Evolutionary conservation across 2,329 filamentous ascomycete genomes (phyloP).

Genomic region (Claviceps sp.): DNA sequence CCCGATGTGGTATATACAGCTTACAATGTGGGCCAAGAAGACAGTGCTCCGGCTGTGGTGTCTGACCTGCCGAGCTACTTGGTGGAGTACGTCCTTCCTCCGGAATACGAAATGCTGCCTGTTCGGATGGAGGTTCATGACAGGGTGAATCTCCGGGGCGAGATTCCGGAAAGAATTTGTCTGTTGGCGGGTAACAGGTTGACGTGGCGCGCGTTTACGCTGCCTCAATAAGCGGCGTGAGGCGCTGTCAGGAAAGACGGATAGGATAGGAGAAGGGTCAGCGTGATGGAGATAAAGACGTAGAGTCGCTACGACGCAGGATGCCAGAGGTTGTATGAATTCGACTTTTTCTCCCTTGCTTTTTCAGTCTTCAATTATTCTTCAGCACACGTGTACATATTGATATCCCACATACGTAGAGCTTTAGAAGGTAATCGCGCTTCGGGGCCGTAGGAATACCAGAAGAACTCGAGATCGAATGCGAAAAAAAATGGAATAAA

Average conservation of each 20-base stretch:
- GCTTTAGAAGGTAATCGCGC: neutral
- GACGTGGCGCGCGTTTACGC: conserved; percentile 32
- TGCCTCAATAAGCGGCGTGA: conserved; percentile 14
- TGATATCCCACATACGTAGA: no score
- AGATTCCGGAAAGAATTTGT: conserved; percentile 36
- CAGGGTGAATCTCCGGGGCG: conserved; percentile 28
- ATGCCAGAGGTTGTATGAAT: neutral
- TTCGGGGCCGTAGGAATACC: no score
- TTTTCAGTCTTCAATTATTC: no score
- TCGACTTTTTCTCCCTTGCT: neutral
- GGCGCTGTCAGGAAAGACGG: neutral
- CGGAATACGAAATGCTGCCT: conserved; percentile 19
- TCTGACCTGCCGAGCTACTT: conserved; percentile 7
- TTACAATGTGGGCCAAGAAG: conserved; percentile 16
- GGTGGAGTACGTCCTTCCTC: conserved; percentile 15
- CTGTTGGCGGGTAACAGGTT: conserved; percentile 34
- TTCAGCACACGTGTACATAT: no score
- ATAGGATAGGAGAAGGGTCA: neutral
- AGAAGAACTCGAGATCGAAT: neutral
- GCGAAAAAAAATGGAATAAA: no score
- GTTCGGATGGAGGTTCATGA: conserved; percentile 39
- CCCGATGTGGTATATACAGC: conserved; percentile 22
- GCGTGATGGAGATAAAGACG: neutral
- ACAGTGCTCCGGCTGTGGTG: conserved; percentile 4
- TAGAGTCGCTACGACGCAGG: neutral